A percentile compares a stretch with the other conserved stretches of the same genome.
These are phyloP conservation scores for Herpetomonas tarakana DNA, from an alignment of 208 protist genomes.

Conservation along the genomic window DNA sequence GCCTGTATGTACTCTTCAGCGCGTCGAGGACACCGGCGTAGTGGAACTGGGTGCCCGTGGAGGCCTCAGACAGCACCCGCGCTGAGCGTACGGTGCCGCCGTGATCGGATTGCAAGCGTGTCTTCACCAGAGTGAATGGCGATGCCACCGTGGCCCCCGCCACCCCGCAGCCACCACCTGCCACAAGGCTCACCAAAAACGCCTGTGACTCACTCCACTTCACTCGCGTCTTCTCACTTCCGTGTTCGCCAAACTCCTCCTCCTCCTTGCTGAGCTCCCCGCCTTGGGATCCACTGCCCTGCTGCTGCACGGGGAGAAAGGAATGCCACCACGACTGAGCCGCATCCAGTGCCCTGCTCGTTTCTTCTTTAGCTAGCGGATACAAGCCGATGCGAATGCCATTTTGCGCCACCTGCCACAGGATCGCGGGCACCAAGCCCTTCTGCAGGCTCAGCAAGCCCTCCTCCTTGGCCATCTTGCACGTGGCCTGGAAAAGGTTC, in stretches of 20 bases:
- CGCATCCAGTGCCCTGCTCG: constrained; percentile 10
- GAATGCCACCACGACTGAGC: constrained; percentile 18
- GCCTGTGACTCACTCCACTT: background rate
- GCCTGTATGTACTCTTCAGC: constrained; percentile 26
- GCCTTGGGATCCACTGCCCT: too few relatives aligned
- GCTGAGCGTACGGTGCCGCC: constrained; percentile 4
- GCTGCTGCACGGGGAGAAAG: too few relatives aligned
- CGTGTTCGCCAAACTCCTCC: background rate
- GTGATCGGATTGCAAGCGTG: constrained; percentile 59
- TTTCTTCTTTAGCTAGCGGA: constrained; percentile 27
- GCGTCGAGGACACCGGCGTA: constrained; percentile 49
- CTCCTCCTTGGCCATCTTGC: constrained; percentile 38
- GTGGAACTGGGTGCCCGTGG: constrained; percentile 46
- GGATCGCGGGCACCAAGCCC: constrained; percentile 34
- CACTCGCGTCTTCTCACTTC: background rate
- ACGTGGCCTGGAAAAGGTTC: constrained; percentile 47
- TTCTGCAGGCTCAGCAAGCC: constrained; percentile 52
- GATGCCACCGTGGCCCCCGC: constrained; percentile 43
- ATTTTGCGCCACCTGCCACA: constrained; percentile 63
- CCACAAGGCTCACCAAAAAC: constrained; percentile 15
- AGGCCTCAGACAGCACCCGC: constrained; percentile 13
- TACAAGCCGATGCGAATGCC: constrained; percentile 65
- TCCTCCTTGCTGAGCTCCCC: background rate
- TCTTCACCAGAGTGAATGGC: constrained; percentile 71
- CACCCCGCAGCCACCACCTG: constrained; percentile 33